Conservation (phyloP, 805 yeast species). For the Groenewaldozyma tartarivorans region DNA sequence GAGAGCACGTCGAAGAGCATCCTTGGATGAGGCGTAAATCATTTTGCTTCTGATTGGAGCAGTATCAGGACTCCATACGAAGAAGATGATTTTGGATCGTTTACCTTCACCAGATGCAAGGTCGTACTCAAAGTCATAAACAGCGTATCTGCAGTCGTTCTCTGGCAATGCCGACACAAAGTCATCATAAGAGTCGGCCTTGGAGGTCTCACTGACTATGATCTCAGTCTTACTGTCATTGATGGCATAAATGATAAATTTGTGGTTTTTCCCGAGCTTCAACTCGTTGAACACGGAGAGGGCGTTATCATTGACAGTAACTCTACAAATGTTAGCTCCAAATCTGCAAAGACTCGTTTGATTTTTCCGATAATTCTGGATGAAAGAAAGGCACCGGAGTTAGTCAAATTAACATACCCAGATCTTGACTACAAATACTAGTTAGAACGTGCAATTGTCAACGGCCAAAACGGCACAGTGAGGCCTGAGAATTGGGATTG, state of each 20-base stretch:
- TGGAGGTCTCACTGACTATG: slow-evolving; percentile 77
- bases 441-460: too few relatives aligned
- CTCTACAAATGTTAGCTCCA: slow-evolving; percentile 35
- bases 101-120: slow-evolving; percentile 86
- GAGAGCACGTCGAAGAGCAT: slow-evolving; percentile 93
- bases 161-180: slow-evolving; percentile 89
- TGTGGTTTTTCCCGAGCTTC: slow-evolving; percentile 73
- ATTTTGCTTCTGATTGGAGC: slow-evolving; percentile 90
- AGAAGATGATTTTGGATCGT: slow-evolving; percentile 64
- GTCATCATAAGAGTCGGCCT: slow-evolving; percentile 65
- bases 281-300: slow-evolving; percentile 90
- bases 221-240: slow-evolving; percentile 85
- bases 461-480: too few relatives aligned
- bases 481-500: too few relatives aligned
- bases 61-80: slow-evolving; percentile 96
- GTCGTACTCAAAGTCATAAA: slow-evolving; percentile 95
- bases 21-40: slow-evolving; percentile 98
- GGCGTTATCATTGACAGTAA: slow-evolving; percentile 83
- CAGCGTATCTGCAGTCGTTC: slow-evolving; percentile 91
- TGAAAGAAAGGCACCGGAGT: not conserved
- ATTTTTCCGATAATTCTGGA: slow-evolving; percentile 37
- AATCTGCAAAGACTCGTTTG: slow-evolving; percentile 27
- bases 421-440: slow-evolving; percentile 10
- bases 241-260: slow-evolving; percentile 72
- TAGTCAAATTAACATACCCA: slow-evolving; percentile 4